Percentiles rank a stretch among this genome's conserved stretches.
phyloP scores from a whole-genome alignment of 805 yeast genomes.

The Starmerella geochares region DNA sequence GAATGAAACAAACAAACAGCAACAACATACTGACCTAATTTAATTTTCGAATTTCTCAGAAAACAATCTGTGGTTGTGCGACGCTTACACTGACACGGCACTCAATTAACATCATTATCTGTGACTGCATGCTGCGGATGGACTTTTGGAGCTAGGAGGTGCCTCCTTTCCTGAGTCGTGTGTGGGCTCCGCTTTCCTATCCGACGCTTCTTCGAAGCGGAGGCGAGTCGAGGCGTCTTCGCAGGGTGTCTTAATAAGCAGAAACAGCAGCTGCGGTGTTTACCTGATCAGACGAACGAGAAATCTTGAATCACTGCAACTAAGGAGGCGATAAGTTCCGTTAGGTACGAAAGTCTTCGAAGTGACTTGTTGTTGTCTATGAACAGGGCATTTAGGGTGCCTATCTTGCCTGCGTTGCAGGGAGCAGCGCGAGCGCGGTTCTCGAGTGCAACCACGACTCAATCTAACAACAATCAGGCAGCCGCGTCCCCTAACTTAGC shows the following conservation, averaged over 20 bases:
- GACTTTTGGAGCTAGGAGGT: too few relatives aligned
- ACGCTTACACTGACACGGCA: too few relatives aligned
- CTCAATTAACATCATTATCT: too few relatives aligned
- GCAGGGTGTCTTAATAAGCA: too few relatives aligned
- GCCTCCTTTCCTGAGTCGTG: too few relatives aligned
- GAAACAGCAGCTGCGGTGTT: background rate
- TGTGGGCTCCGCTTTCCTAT: too few relatives aligned
- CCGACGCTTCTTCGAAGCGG: too few relatives aligned
- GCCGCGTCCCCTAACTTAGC: background rate
- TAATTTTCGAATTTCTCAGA: background rate
- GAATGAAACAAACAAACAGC: too few relatives aligned
- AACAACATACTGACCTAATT: too few relatives aligned
- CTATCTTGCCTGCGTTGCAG: slow-evolving; percentile 19
- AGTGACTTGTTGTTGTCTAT: background rate
- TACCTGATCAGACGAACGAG: background rate
- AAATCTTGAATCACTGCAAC: background rate
- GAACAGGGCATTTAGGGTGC: slow-evolving; percentile 22
- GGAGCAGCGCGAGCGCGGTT: slow-evolving; percentile 19
- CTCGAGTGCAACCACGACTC: slow-evolving; percentile 12
- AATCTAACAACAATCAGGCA: slow-evolving; percentile 2
- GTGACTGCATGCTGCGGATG: too few relatives aligned
- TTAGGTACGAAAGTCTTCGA: background rate
- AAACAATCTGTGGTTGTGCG: too few relatives aligned
- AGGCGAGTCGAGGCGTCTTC: too few relatives aligned
- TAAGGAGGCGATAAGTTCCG: background rate